Conservation (phyloP, 352 stramenopile genomes). For the Globisporangium splendens region DNA sequence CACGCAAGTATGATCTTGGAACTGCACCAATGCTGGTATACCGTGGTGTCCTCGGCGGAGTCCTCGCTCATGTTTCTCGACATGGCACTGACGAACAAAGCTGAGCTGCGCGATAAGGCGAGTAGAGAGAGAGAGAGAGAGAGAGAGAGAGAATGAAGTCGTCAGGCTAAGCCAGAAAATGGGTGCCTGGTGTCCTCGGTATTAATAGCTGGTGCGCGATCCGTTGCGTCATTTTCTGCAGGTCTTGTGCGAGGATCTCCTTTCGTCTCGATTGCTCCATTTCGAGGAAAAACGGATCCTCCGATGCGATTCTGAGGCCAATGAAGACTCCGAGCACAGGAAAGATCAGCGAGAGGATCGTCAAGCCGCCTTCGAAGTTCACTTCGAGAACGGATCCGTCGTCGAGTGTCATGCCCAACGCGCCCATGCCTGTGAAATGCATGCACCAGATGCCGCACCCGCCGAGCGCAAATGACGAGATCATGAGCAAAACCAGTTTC, state of each 20-base stretch:
- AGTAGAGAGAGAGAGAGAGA: no score
- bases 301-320: conserved; percentile 48
- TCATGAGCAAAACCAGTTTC: conserved; percentile 37
- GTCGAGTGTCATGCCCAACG: conserved; percentile 27
- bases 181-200: no score
- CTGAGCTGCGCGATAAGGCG: no score
- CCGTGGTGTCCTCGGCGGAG: no score
- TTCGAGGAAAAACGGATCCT: conserved; percentile 62
- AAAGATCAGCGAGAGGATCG: conserved; percentile 54
- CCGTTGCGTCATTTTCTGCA: conserved; percentile 26
- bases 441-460: conserved; percentile 68
- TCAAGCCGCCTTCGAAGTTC: conserved; percentile 53
- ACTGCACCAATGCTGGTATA: no score
- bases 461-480: conserved; percentile 41
- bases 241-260: conserved; percentile 23
- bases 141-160: no score
- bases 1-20: no score
- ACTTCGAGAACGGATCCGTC: conserved; percentile 34
- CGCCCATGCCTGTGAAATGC: conserved; percentile 76
- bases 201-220: no score
- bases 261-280: conserved; percentile 42
- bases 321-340: conserved; percentile 50
- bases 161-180: no score
- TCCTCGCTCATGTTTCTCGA: no score
- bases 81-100: no score